Percentiles rank a stretch among this genome's conserved stretches.
Evolutionary conservation across 371 early-diverging fungal genomes (phyloP).

Genomic region (Syncephalastrum monosporum): DNA sequence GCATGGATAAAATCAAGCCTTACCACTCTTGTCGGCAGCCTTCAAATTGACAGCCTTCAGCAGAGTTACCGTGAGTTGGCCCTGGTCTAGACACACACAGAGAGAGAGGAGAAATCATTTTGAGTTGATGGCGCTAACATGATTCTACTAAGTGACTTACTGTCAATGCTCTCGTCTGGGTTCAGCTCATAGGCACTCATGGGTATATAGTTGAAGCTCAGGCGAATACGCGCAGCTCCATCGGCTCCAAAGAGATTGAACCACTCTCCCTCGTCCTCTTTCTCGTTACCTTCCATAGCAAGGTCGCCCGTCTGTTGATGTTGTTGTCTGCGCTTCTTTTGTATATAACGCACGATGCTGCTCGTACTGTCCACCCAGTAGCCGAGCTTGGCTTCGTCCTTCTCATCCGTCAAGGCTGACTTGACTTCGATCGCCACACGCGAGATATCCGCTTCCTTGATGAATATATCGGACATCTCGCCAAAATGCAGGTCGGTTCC

Average conservation of each 20-base stretch:
- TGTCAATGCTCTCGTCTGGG: slow-evolving; percentile 61
- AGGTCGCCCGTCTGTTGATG: neutral
- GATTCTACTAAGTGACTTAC: slow-evolving; percentile 24
- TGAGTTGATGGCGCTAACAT: neutral
- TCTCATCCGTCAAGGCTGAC: slow-evolving; percentile 22
- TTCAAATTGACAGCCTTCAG: slow-evolving; percentile 47
- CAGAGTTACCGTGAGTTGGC: slow-evolving; percentile 45
- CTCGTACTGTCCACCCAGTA: slow-evolving; percentile 41
- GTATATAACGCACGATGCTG: slow-evolving; percentile 33
- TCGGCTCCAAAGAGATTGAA: slow-evolving; percentile 32
- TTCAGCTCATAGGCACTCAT: slow-evolving; percentile 43
- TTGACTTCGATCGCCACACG: slow-evolving; percentile 51
- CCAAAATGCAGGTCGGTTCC: slow-evolving; percentile 31
- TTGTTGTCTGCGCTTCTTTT: slow-evolving; percentile 10
- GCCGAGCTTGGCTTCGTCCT: slow-evolving; percentile 27
- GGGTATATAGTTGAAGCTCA: slow-evolving; percentile 56
- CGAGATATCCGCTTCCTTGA: slow-evolving; percentile 64
- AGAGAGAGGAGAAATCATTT: neutral
- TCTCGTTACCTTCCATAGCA: slow-evolving; percentile 2
- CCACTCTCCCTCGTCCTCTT: slow-evolving; percentile 39
- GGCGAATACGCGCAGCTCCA: slow-evolving; percentile 38
- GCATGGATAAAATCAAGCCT: neutral
- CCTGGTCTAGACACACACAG: slow-evolving; percentile 36
- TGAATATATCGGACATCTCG: slow-evolving; percentile 50
- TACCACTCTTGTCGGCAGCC: slow-evolving; percentile 52